Evolutionary conservation across 345 rosid genomes (phyloP).

Genomic region (Hibiscus tridactylites): DNA sequence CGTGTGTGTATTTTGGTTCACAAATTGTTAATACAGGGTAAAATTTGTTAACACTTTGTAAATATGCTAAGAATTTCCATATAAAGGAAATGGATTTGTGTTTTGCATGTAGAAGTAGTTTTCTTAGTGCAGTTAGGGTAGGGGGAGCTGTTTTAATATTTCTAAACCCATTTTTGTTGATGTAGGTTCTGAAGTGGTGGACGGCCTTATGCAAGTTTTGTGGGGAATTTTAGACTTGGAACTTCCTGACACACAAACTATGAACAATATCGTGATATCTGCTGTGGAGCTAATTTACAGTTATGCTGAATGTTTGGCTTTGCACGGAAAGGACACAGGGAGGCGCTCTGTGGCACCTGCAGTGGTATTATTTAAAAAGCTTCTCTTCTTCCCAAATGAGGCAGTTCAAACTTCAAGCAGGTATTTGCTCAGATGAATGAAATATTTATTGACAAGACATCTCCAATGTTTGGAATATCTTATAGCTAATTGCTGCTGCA

Average conservation of each 20-base stretch:
- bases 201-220: conserved; percentile 84
- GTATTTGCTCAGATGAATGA: conserved; percentile 29
- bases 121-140: background rate
- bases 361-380: conserved; percentile 68
- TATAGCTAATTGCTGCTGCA: background rate
- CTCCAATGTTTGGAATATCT: background rate
- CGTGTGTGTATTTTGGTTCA: background rate
- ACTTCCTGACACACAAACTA: conserved; percentile 84
- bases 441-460: background rate
- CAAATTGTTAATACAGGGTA: background rate
- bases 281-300: conserved; percentile 89
- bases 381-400: conserved; percentile 65
- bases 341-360: conserved; percentile 81
- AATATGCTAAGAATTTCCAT: background rate
- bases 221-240: conserved; percentile 97
- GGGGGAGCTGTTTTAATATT: background rate
- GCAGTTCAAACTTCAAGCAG: conserved; percentile 98
- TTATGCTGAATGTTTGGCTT: conserved; percentile 92
- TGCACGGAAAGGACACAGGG: conserved; percentile 60
- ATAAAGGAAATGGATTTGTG: background rate
- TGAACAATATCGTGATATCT: conserved; percentile 83
- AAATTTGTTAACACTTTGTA: background rate
- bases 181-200: conserved; percentile 84
- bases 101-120: background rate
- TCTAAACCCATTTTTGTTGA: conserved; percentile 13